Evolutionary conservation across 192 early-diverging fungal species (phyloP), one percentile per base, ranked within the genome.

Genomic region (Coemansia brasiliensis): DNA sequence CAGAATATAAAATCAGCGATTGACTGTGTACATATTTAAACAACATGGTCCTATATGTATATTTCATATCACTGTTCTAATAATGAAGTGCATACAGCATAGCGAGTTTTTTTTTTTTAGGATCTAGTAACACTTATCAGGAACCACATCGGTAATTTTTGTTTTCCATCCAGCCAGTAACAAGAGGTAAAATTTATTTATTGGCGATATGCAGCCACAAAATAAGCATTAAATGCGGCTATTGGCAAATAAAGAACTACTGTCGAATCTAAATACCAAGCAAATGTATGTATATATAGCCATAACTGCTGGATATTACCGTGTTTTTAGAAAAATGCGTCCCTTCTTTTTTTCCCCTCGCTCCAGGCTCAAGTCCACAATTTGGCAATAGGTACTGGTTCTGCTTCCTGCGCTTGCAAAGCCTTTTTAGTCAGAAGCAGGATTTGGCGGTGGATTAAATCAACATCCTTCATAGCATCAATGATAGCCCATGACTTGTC

Each of bases 401-500:
- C 55, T 11, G 64, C 60, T 38, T 57, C 21, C 13, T 79, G 76
- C 18, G 53, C 57, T 38, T 72, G 55, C 40, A 72, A 39, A 2
- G 62, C 61, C 50, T 39, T 59, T 21, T 61, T 79, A 2, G 66
- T 56, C 55, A 79, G 48, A 1, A 39, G 26, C 60, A 69, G 13
- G 21, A 80, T 65, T 51, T 74, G 72, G 17, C 61, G 60, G 27
- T 80, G 78, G 10, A 80, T 64, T 50, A 62, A 42, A 37, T 80
- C 78, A 0, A 38, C 43, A 35, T 63, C 64, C 42, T 62, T 67
- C 52, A 67, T 39, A 1, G 78, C 78, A 25, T 79, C 75, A 10
- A 79, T 68, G 38, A 82, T 68, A 4, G 69, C 64, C 76, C 76
- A 79, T 5, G 69, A 72, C 72, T 50, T 63, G 39, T 79, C 76